Evolutionary conservation across 1,284 basidiomycete genomes (phyloP), one percentile per base, ranked within the genome.

Genomic region (Mixia osmundae): DNA sequence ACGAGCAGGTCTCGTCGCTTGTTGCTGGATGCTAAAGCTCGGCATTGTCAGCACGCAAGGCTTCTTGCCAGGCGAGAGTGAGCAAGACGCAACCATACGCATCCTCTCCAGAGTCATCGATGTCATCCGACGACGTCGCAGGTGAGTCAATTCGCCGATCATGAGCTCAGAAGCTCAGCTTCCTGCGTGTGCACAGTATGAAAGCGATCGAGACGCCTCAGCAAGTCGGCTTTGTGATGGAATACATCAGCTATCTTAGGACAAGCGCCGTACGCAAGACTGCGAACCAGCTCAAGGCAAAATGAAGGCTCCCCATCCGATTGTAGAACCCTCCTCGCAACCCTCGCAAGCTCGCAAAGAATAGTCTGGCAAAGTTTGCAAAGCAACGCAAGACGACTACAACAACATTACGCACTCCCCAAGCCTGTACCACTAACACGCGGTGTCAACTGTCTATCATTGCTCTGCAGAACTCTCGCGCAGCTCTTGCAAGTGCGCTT

Each of bases 11-110:
- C 65, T 95, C 27, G 67, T 94, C 24, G 87, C 87, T 1, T 82
- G 77, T 48, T 76, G 76, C 45, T 95, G 89, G 89, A 66, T 80
- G 52, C 62, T 91, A 43, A 87, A 80, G 55, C 71, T 95, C 49
- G 87, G 87, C 4, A 65, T 94, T 26, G 59, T 65, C 8, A 50
- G 54, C 32, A 27, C 31, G 18, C 18, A 35, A n/a, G 40, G 37
- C 10, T 5, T 28, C 32, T 27, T 28, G 26, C 31, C 29, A 12
- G 25, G 20, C n/a, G 33, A 27, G 21, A 59, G 61, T 25, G 50
- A 50, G 18, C 48, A 54, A 20, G 49, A 49, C 30, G 64, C 64
- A 35, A 68, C 70, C 30, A 46, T 83, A 40, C 56, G 65, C 28
- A 64, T 82, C 24, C 71, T 83, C 3, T 71, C 77, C 52, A 65